A percentile compares a stretch with the other conserved stretches of the same genome.
Evolutionary conservation across 2,329 filamentous ascomycete genomes (phyloP).

Genomic region (Diaporthe velutina): DNA sequence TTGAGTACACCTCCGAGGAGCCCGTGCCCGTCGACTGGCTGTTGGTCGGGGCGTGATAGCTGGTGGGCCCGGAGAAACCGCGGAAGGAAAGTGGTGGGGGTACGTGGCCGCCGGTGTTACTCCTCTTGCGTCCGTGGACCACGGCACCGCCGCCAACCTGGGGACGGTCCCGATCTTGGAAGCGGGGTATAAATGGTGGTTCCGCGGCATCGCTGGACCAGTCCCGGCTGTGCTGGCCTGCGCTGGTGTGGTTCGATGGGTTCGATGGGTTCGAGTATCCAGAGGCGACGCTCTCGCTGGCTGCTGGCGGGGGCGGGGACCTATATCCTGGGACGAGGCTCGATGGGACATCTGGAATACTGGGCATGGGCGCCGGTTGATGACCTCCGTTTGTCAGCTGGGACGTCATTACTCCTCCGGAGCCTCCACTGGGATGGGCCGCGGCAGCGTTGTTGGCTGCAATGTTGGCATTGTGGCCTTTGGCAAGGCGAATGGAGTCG

Average conservation of each 20-base stretch:
- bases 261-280: constrained; percentile 46
- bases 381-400: constrained; percentile 34
- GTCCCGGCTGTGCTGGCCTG: constrained; percentile 58
- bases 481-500: constrained; percentile 91
- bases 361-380: constrained; percentile 50
- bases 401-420: constrained; percentile 21
- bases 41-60: constrained; percentile 62
- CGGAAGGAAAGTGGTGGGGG: constrained; percentile 80
- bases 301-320: constrained; percentile 14
- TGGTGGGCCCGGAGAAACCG: constrained; percentile 76
- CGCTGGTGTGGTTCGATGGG: constrained; percentile 42
- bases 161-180: constrained; percentile 67
- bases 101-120: constrained; percentile 85
- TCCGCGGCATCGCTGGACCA: constrained; percentile 73
- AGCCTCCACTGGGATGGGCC: constrained; percentile 44
- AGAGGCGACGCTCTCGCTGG: constrained; percentile 27
- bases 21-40: constrained; percentile 54
- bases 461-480: constrained; percentile 75
- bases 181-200: constrained; percentile 79
- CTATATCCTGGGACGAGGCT: constrained; percentile 50
- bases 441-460: constrained; percentile 63
- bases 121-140: constrained; percentile 83
- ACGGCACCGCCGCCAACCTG: constrained; percentile 45
- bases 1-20: constrained; percentile 58
- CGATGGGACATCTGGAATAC: constrained; percentile 63